These are phyloP conservation scores for Arabis alpina DNA, from an alignment of 345 rosid species.

Conservation along the genomic window DNA sequence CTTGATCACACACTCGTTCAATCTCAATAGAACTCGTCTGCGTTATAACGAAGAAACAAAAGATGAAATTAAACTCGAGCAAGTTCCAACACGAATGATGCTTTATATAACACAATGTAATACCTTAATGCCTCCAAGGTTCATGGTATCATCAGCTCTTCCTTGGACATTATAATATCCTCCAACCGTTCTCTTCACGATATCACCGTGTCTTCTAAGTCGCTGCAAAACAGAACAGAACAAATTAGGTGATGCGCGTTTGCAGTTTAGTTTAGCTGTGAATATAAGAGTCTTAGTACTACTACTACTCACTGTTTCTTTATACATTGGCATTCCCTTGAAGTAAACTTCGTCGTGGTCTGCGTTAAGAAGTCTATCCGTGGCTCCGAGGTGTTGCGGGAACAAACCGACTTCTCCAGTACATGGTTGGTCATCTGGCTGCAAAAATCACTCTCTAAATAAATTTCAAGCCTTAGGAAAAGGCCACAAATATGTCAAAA, in stretches of 20 bases:
- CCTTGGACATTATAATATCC: slow-evolving; percentile 79
- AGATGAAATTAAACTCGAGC: not conserved
- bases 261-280: slow-evolving; percentile 5
- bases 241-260: not conserved
- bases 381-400: slow-evolving; percentile 73
- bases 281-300: not conserved
- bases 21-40: slow-evolving; percentile 96
- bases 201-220: slow-evolving; percentile 92
- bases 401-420: slow-evolving; percentile 85
- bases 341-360: slow-evolving; percentile 78
- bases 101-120: not conserved
- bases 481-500: not conserved
- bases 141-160: slow-evolving; percentile 97
- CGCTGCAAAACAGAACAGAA: slow-evolving; percentile 45
- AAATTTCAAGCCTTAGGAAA: not conserved
- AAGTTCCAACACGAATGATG: not conserved
- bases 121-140: slow-evolving; percentile 97
- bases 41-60: not conserved
- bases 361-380: slow-evolving; percentile 79
- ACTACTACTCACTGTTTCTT: slow-evolving; percentile 61
- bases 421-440: slow-evolving; percentile 80
- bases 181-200: slow-evolving; percentile 69
- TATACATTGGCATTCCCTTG: slow-evolving; percentile 77
- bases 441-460: slow-evolving; percentile 26
- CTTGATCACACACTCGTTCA: slow-evolving; percentile 71